A percentile compares a stretch with the other conserved stretches of the same genome.
These are phyloP conservation scores for Polymyxa betae DNA, from an alignment of 208 protist species.

Conservation along the genomic window DNA sequence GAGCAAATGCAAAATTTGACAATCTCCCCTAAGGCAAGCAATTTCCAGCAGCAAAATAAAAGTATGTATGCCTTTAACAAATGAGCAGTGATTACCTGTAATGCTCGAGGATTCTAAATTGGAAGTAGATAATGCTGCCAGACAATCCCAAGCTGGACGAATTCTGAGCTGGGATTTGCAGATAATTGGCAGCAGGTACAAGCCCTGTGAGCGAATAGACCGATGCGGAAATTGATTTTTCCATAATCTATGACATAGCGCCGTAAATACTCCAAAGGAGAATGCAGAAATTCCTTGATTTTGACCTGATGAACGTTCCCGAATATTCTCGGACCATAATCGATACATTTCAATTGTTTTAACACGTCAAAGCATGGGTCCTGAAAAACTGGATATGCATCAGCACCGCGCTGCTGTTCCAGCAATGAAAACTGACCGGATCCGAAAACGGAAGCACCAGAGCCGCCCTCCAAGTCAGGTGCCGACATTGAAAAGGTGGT, in stretches of 20 bases:
- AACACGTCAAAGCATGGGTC: not conserved
- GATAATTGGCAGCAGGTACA: slow-evolving; percentile 8
- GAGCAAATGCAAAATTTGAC: no score
- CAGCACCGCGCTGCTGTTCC: no score
- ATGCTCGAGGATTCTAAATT: not conserved
- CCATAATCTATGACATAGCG: not conserved
- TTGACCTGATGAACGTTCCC: slow-evolving; percentile 1
- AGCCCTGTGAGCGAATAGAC: not conserved
- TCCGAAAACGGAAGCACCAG: no score
- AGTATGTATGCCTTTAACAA: not conserved
- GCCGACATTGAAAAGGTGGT: not conserved
- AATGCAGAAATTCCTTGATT: not conserved
- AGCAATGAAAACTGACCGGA: no score
- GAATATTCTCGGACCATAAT: not conserved
- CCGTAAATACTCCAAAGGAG: not conserved
- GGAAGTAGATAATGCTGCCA: not conserved
- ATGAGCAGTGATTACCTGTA: not conserved
- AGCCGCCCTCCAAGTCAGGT: not conserved
- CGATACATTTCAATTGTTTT: slow-evolving; percentile 15
- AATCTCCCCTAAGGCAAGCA: no score
- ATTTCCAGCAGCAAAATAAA: no score
- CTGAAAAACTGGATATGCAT: slow-evolving; percentile 51
- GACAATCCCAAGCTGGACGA: not conserved
- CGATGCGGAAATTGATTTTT: not conserved
- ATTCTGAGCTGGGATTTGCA: not conserved